Evolutionary conservation across 208 protist species (phyloP).

Genomic region (Endotrypanum monterogeii): DNA sequence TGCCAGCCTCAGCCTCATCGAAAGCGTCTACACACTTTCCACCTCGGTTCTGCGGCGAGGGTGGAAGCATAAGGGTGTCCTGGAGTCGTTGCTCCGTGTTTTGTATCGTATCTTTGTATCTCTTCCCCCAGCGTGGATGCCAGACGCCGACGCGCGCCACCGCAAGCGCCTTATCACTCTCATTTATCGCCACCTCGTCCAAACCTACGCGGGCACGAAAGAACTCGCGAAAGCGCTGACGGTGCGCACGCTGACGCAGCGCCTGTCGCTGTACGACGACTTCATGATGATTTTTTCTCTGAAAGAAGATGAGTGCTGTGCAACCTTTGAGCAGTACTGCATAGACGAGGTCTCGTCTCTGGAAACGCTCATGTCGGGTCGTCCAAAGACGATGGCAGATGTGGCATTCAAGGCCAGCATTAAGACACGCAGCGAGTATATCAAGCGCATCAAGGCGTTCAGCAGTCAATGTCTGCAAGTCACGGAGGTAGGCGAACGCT

Average conservation of each 20-base stretch:
- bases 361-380: slow-evolving; percentile 67
- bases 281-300: slow-evolving; percentile 51
- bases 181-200: slow-evolving; percentile 60
- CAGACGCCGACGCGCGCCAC: slow-evolving; percentile 44
- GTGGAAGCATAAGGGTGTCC: slow-evolving; percentile 72
- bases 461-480: slow-evolving; percentile 49
- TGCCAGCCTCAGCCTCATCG: slow-evolving; percentile 50
- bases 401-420: slow-evolving; percentile 61
- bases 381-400: slow-evolving; percentile 73
- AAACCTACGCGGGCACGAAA: slow-evolving; percentile 59
- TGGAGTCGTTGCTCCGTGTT: slow-evolving; percentile 71
- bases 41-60: slow-evolving; percentile 47
- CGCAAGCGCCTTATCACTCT: slow-evolving; percentile 58
- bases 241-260: slow-evolving; percentile 66
- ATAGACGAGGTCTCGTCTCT: slow-evolving; percentile 50
- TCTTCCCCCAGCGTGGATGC: slow-evolving; percentile 61
- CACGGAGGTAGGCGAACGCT: slow-evolving; percentile 43
- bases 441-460: slow-evolving; percentile 81
- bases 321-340: slow-evolving; percentile 64
- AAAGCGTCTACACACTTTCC: slow-evolving; percentile 58
- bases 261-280: slow-evolving; percentile 78
- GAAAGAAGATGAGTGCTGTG: slow-evolving; percentile 39
- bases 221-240: slow-evolving; percentile 77
- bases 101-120: slow-evolving; percentile 72
- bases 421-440: slow-evolving; percentile 74